Evolutionary conservation across 306 rosid species (phyloP).

Genomic region (Rosa multiflora): DNA sequence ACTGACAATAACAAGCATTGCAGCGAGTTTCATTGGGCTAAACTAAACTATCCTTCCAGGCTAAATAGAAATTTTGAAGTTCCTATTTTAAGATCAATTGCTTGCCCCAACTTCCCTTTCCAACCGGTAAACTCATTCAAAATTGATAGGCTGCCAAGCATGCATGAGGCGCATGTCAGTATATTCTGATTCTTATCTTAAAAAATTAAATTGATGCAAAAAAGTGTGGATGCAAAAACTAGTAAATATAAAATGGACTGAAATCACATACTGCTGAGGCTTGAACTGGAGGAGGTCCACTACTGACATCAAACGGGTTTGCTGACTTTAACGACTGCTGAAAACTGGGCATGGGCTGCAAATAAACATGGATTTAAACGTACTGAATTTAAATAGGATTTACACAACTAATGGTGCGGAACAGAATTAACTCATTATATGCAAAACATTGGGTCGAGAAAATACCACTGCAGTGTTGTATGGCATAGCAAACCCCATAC

Average conservation of each 20-base stretch:
- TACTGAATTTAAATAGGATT: constrained; percentile 17
- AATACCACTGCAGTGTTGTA: constrained; percentile 63
- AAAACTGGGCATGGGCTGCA: constrained; percentile 61
- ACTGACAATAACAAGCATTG: neutral
- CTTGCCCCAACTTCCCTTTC: neutral
- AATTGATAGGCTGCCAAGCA: neutral
- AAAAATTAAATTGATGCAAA: neutral
- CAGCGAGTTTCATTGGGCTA: neutral
- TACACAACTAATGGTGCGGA: constrained; percentile 26
- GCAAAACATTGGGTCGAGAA: constrained; percentile 23
- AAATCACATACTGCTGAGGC: constrained; percentile 55
- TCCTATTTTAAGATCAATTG: neutral
- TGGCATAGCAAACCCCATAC: constrained; percentile 60
- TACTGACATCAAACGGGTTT: constrained; percentile 77
- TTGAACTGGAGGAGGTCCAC: constrained; percentile 53
- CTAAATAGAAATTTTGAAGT: neutral
- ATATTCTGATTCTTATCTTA: neutral
- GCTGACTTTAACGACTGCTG: constrained; percentile 57
- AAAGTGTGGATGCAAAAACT: constrained; percentile 17
- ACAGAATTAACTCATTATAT: constrained; percentile 23
- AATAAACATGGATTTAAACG: constrained; percentile 30
- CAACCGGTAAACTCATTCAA: neutral
- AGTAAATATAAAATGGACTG: constrained; percentile 8
- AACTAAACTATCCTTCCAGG: neutral
- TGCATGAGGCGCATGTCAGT: neutral